Conservation (phyloP, 768 basidiomycete genomes). For the Clitopilus hobsonii region DNA sequence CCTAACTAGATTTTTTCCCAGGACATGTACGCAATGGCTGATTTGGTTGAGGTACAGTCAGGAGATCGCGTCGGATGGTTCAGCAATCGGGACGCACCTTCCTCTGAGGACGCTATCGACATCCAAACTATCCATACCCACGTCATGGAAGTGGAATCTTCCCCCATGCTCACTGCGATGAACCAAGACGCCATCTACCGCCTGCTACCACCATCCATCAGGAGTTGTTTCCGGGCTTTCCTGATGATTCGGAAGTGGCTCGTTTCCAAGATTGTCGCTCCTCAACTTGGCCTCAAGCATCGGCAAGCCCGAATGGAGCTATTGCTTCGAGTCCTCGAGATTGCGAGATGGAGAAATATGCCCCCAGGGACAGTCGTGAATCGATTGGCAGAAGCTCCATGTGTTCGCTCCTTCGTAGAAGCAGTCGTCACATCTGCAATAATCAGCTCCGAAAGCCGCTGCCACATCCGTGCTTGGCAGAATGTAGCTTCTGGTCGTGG, state of each 20-base stretch:
- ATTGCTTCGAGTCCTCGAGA: conserved; percentile 66
- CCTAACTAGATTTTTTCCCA: conserved; percentile 19
- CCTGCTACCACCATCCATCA: conserved; percentile 67
- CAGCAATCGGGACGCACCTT: conserved; percentile 45
- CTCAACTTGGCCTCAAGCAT: conserved; percentile 54
- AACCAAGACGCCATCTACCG: conserved; percentile 69
- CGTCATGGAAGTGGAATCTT: conserved; percentile 68
- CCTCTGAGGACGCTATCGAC: conserved; percentile 60
- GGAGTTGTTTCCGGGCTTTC: conserved; percentile 75
- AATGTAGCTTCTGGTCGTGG: conserved; percentile 62
- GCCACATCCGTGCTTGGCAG: conserved; percentile 76
- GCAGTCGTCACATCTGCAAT: conserved; percentile 72
- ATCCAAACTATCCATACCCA: conserved; percentile 77
- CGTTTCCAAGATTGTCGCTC: conserved; percentile 61
- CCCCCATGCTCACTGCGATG: conserved; percentile 65
- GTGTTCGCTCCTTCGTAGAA: conserved; percentile 78
- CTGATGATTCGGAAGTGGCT: conserved; percentile 77
- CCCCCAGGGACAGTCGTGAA: conserved; percentile 29
- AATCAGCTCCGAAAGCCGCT: conserved; percentile 74
- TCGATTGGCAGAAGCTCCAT: conserved; percentile 50
- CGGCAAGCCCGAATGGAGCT: conserved; percentile 74
- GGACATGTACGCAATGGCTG: conserved; percentile 76
- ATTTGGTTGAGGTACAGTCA: conserved; percentile 77
- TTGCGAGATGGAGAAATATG: conserved; percentile 59
- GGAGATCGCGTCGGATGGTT: conserved; percentile 83